phyloP scores from a whole-genome alignment of 2,329 filamentous ascomycete genomes.

The Ophiostoma tasmaniense region DNA sequence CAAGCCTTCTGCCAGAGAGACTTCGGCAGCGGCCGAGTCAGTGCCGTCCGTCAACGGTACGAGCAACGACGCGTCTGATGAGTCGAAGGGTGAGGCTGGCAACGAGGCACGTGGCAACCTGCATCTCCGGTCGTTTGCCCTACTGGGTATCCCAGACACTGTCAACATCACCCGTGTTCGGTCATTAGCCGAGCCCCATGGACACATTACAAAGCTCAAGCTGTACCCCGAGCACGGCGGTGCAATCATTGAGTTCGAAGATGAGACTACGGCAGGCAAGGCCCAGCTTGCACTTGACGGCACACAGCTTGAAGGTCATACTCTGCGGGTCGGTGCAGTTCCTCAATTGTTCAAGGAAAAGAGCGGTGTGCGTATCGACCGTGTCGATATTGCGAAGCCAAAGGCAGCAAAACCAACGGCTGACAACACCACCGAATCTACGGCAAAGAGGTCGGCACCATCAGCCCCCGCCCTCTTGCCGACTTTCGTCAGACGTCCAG shows the following conservation, averaged over 20 bases:
- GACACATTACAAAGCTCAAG: slow-evolving; percentile 64
- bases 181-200: slow-evolving; percentile 57
- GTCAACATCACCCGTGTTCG: slow-evolving; percentile 80
- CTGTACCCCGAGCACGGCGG: slow-evolving; percentile 76
- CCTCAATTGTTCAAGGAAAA: slow-evolving; percentile 47
- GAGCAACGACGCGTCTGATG: slow-evolving; percentile 34
- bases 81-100: slow-evolving; percentile 23
- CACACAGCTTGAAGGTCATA: slow-evolving; percentile 41
- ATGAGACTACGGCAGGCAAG: slow-evolving; percentile 62
- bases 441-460: slow-evolving; percentile 23
- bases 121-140: slow-evolving; percentile 51
- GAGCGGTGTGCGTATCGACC: slow-evolving; percentile 36
- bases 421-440: slow-evolving; percentile 15
- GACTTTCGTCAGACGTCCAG: slow-evolving; percentile 32
- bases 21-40: slow-evolving; percentile 27
- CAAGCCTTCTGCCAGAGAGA: slow-evolving; percentile 43
- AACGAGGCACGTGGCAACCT: slow-evolving; percentile 18
- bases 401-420: slow-evolving; percentile 28
- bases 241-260: slow-evolving; percentile 74
- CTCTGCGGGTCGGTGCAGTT: slow-evolving; percentile 45
- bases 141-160: slow-evolving; percentile 85
- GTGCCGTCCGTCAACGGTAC: slow-evolving; percentile 26
- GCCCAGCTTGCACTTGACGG: slow-evolving; percentile 54
- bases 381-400: slow-evolving; percentile 30
- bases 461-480: not conserved